phyloP scores from a whole-genome alignment of 495 filamentous ascomycete genomes.

The Baudoinia panamericana region DNA sequence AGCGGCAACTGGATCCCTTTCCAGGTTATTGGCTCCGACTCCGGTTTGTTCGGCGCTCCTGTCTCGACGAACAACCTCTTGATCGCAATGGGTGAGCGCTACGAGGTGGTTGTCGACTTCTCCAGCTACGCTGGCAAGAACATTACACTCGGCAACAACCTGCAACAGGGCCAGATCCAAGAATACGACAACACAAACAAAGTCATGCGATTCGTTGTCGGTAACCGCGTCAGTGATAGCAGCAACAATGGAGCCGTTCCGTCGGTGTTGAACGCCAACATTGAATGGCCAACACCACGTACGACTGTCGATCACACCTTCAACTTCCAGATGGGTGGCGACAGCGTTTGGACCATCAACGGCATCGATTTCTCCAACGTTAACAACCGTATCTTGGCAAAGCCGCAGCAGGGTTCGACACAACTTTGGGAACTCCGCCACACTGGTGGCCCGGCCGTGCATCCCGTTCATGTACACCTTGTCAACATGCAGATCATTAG shows the following conservation, averaged over 20 bases:
- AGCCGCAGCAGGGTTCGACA: slow-evolving; percentile 34
- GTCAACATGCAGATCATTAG: slow-evolving; percentile 43
- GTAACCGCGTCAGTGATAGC: slow-evolving; percentile 27
- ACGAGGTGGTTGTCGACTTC: slow-evolving; percentile 44
- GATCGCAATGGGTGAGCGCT: slow-evolving; percentile 43
- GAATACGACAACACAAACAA: slow-evolving; percentile 38
- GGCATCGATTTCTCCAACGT: slow-evolving; percentile 39
- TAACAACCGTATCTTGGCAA: slow-evolving; percentile 39
- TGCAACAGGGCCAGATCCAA: slow-evolving; percentile 31
- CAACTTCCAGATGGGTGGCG: slow-evolving; percentile 32
- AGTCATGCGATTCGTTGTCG: slow-evolving; percentile 43
- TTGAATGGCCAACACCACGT: slow-evolving; percentile 28
- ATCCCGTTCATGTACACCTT: slow-evolving; percentile 47
- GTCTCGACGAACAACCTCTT: slow-evolving; percentile 28
- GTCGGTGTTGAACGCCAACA: slow-evolving; percentile 21
- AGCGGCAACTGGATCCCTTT: slow-evolving; percentile 30
- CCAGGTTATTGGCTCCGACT: slow-evolving; percentile 43
- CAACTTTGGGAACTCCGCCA: slow-evolving; percentile 43
- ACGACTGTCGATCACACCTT: slow-evolving; percentile 33
- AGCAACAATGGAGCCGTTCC: slow-evolving; percentile 28
- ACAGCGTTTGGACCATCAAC: slow-evolving; percentile 36
- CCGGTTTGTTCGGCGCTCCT: slow-evolving; percentile 34
- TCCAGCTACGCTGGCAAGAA: slow-evolving; percentile 34
- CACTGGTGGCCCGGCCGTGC: slow-evolving; percentile 34
- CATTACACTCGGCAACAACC: slow-evolving; percentile 35